A percentile compares a stretch with the other conserved stretches of the same genome.
These are phyloP conservation scores for Phytophthora fragariae DNA, from an alignment of 352 stramenopile genomes.

Conservation along the genomic window DNA sequence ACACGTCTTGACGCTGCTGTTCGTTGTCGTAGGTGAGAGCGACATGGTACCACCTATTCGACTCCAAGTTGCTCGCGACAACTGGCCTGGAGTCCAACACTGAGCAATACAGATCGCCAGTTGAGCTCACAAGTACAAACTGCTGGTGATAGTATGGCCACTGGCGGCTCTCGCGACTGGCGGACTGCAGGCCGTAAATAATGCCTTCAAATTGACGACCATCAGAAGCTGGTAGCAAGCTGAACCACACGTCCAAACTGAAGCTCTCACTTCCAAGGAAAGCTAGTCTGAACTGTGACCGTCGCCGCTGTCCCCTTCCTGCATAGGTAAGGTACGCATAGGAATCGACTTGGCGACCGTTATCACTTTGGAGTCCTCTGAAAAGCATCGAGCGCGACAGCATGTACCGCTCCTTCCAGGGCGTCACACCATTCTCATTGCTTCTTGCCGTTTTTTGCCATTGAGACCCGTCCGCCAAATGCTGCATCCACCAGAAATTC, in stretches of 20 bases:
- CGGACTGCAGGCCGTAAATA: constrained; percentile 11
- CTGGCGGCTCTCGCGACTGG: neutral
- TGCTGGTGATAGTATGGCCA: constrained; percentile 40
- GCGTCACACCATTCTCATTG: neutral
- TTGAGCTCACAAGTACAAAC: constrained; percentile 35
- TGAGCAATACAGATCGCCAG: constrained; percentile 37
- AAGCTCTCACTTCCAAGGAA: constrained; percentile 13
- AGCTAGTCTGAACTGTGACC: constrained; percentile 5
- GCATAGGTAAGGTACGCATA: constrained; percentile 13
- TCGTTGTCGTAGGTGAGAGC: constrained; percentile 32
- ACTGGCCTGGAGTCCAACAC: constrained; percentile 30
- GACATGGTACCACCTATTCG: constrained; percentile 47
- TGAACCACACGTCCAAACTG: constrained; percentile 24
- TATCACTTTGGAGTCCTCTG: constrained; percentile 5
- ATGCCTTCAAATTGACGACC: neutral
- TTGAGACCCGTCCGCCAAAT: neutral
- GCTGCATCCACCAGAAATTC: constrained; percentile 26
- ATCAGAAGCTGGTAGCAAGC: constrained; percentile 7
- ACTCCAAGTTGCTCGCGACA: constrained; percentile 24
- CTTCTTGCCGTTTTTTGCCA: constrained; percentile 3
- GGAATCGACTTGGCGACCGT: constrained; percentile 8
- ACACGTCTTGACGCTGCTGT: constrained; percentile 32
- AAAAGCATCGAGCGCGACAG: constrained; percentile 26
- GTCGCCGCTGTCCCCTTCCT: neutral
- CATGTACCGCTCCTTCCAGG: constrained; percentile 25